A percentile compares a stretch with the other conserved stretches of the same genome.
Evolutionary conservation across 805 yeast species (phyloP).

Genomic region (Spathaspora girioi): DNA sequence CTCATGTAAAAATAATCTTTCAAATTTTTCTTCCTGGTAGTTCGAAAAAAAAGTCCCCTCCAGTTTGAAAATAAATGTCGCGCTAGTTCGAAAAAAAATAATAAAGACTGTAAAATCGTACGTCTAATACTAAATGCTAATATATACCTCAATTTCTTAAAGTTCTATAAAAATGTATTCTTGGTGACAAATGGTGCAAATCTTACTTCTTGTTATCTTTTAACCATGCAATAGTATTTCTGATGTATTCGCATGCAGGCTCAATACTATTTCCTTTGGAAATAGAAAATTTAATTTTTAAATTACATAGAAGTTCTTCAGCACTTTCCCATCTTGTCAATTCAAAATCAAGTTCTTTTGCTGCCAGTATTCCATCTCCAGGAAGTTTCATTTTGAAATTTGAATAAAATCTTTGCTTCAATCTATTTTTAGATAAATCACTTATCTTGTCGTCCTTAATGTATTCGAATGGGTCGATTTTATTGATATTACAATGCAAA

Average conservation of each 20-base stretch:
- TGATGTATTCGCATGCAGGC: constrained; percentile 14
- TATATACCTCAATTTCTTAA: background rate
- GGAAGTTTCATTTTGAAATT: constrained; percentile 3
- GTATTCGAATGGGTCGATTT: constrained; percentile 11
- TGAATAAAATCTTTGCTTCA: constrained; percentile 10
- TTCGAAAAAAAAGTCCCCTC: no score
- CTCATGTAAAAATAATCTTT: no score
- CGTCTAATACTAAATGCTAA: background rate
- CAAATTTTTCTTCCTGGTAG: no score
- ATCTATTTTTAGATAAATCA: constrained; percentile 7
- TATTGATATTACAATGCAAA: constrained; percentile 16
- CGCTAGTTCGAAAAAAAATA: no score
- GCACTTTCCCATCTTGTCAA: constrained; percentile 10
- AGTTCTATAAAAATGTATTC: background rate
- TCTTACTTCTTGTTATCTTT: background rate
- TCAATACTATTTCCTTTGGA: constrained; percentile 7
- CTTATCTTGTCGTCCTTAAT: constrained; percentile 4
- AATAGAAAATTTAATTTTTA: constrained; percentile 6
- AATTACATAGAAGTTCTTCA: constrained; percentile 7
- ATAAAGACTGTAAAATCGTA: no score
- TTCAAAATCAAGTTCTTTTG: constrained; percentile 11
- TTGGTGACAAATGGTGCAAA: background rate
- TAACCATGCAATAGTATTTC: constrained; percentile 8
- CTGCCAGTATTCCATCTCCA: background rate
- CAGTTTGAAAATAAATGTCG: no score